phyloP scores from a whole-genome alignment of 371 early-diverging fungal species.

The Fennellomyces sp. region DNA sequence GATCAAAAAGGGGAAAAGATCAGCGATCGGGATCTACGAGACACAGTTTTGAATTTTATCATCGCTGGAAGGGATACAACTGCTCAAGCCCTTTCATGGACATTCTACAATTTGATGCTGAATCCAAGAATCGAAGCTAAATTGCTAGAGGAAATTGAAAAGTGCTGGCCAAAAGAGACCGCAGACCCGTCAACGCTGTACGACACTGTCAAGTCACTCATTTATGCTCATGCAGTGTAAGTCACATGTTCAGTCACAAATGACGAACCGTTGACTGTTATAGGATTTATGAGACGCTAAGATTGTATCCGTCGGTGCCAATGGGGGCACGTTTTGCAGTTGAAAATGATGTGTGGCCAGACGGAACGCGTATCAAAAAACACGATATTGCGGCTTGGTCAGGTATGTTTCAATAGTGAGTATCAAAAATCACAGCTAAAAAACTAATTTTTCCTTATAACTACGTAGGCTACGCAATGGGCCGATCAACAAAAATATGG shows the following conservation, averaged over 20 bases:
- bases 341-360: conserved; percentile 70
- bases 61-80: conserved; percentile 74
- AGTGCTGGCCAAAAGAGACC: conserved; percentile 23
- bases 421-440: too few species aligned
- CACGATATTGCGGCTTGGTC: conserved; percentile 57
- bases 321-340: conserved; percentile 62
- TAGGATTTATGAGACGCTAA: conserved; percentile 64
- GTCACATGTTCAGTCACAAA: neutral
- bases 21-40: conserved; percentile 58
- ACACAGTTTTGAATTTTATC: conserved; percentile 72
- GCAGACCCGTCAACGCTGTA: conserved; percentile 33
- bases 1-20: conserved; percentile 56
- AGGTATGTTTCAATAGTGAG: too few species aligned
- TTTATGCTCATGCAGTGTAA: conserved; percentile 61
- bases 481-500: conserved; percentile 58
- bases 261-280: neutral
- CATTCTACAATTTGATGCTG: conserved; percentile 57
- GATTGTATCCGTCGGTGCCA: conserved; percentile 77
- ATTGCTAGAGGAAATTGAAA: conserved; percentile 59
- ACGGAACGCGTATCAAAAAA: conserved; percentile 61
- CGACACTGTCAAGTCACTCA: conserved; percentile 53
- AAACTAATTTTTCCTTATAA: too few species aligned
- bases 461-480: too few species aligned
- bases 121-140: conserved; percentile 55
- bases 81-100: conserved; percentile 75